phyloP scores from a whole-genome alignment of 2,329 filamentous ascomycete genomes.

The Amylocarpus encephaloides region DNA sequence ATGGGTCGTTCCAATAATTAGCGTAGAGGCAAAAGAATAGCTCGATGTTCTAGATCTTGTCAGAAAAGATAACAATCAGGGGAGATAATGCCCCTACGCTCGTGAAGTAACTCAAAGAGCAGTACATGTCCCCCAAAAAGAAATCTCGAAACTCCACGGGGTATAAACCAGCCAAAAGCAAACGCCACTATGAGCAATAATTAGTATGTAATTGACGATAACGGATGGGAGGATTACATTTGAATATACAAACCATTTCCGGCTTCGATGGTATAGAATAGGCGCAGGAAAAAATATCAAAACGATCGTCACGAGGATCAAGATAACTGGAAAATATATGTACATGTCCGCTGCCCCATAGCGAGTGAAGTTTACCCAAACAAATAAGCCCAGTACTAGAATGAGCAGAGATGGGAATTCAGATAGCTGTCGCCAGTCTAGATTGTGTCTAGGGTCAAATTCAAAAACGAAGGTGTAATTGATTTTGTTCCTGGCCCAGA shows the following conservation, averaged over 20 bases:
- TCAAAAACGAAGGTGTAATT: conserved; percentile 98
- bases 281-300: conserved; percentile 72
- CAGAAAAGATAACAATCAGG: not conserved
- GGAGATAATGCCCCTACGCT: conserved; percentile 52
- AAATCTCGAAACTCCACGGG: conserved; percentile 97
- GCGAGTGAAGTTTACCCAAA: conserved; percentile 83
- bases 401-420: conserved; percentile 84
- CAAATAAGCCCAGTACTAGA: conserved; percentile 68
- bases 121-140: conserved; percentile 96
- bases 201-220: not conserved
- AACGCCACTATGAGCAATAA: conserved; percentile 60
- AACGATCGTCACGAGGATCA: conserved; percentile 61
- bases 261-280: conserved; percentile 66
- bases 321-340: conserved; percentile 78
- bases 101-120: conserved; percentile 85
- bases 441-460: conserved; percentile 76
- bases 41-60: conserved; percentile 63
- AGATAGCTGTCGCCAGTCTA: conserved; percentile 84
- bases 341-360: conserved; percentile 63
- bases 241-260: conserved; percentile 85
- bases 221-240: conserved; percentile 51
- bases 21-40: conserved; percentile 93
- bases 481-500: conserved; percentile 80
- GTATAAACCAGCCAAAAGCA: conserved; percentile 78
- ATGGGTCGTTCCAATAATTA: conserved; percentile 65